These are phyloP conservation scores for Debaryomyces maramus DNA, from an alignment of 805 yeast genomes.

Conservation along the genomic window DNA sequence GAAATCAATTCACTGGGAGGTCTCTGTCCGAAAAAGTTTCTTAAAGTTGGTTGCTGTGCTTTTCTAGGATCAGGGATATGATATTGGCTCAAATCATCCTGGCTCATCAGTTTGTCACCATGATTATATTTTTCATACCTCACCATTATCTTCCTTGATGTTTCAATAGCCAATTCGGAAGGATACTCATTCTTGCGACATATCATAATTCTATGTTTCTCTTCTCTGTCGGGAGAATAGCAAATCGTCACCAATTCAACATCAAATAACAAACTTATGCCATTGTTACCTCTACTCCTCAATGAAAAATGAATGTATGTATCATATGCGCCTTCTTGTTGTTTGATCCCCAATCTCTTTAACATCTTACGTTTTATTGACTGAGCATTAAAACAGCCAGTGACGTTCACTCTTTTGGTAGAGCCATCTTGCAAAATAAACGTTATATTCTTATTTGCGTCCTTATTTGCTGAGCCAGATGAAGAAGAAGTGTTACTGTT, in stretches of 20 bases:
- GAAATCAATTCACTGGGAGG: constrained; percentile 94
- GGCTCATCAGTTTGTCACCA: constrained; percentile 15
- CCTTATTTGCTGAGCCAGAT: constrained; percentile 11
- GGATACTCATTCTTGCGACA: constrained; percentile 68
- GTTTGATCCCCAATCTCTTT: constrained; percentile 52
- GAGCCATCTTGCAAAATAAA: constrained; percentile 77
- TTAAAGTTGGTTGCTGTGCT: constrained; percentile 23
- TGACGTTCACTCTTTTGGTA: constrained; percentile 63
- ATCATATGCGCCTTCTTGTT: constrained; percentile 50
- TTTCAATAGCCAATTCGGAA: constrained; percentile 55
- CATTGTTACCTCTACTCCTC: constrained; percentile 6
- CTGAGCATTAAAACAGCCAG: constrained; percentile 79
- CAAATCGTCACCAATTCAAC: constrained; percentile 82
- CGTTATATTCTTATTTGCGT: constrained; percentile 46
- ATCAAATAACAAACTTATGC: constrained; percentile 57
- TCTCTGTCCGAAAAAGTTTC: constrained; percentile 76
- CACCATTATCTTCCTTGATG: constrained; percentile 48
- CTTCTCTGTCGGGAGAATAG: constrained; percentile 69
- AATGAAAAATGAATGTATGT: constrained; percentile 54
- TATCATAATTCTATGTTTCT: constrained; percentile 67
- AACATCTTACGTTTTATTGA: constrained; percentile 71
- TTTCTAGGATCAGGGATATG: constrained; percentile 21
- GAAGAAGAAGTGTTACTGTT: neutral
- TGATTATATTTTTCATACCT: constrained; percentile 28
- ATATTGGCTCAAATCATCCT: constrained; percentile 21